Conservation (phyloP, 495 filamentous ascomycete genomes). For the Aspergillus saccharolyticus region DNA sequence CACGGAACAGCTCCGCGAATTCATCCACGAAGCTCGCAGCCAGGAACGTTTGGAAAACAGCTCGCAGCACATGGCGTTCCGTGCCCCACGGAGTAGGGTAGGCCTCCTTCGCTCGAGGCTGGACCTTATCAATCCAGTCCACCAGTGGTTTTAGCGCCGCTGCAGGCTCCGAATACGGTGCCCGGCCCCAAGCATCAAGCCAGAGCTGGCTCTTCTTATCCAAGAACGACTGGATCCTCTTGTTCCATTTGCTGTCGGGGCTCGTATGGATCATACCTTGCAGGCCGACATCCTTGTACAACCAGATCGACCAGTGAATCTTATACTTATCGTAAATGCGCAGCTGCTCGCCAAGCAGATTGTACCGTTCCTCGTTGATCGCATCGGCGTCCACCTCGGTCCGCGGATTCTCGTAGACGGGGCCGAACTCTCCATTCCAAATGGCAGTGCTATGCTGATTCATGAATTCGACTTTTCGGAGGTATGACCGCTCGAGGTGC, state of each 20-base stretch:
- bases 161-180: conserved; percentile 32
- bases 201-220: conserved; percentile 50
- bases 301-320: conserved; percentile 60
- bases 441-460: conserved; percentile 45
- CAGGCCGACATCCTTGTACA: conserved; percentile 61
- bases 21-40: conserved; percentile 49
- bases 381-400: conserved; percentile 32
- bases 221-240: conserved; percentile 46
- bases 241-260: conserved; percentile 46
- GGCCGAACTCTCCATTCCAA: conserved; percentile 67
- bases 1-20: conserved; percentile 53
- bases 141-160: conserved; percentile 35
- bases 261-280: conserved; percentile 57
- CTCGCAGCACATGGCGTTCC: conserved; percentile 50
- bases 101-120: conserved; percentile 35
- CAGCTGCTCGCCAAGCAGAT: conserved; percentile 52
- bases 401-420: conserved; percentile 48
- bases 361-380: conserved; percentile 49
- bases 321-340: conserved; percentile 51
- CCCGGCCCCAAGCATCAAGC: conserved; percentile 53
- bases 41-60: conserved; percentile 50
- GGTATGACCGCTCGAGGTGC: conserved; percentile 41
- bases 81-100: conserved; percentile 55
- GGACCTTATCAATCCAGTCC: conserved; percentile 38
- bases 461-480: conserved; percentile 58